Evolutionary conservation across 2,329 filamentous ascomycete genomes (phyloP).

Genomic region (Ophiocordyceps camponoti-leonardi): DNA sequence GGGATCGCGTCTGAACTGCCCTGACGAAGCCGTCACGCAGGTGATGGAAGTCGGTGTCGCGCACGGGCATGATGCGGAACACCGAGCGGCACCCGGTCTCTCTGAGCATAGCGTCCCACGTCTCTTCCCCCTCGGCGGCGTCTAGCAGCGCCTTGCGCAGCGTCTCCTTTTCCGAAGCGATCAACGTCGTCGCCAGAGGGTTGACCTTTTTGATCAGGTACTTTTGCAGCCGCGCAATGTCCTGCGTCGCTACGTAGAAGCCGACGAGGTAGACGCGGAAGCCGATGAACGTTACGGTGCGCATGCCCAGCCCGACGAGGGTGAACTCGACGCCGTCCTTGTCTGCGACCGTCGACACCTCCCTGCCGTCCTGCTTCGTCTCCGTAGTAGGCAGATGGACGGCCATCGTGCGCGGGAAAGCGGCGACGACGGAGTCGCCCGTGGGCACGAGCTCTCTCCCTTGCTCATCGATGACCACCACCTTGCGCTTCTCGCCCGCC

Average conservation of each 20-base stretch:
- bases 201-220: slow-evolving; percentile 62
- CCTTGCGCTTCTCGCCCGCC: slow-evolving; percentile 33
- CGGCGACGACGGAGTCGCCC: slow-evolving; percentile 62
- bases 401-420: slow-evolving; percentile 57
- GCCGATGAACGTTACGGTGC: slow-evolving; percentile 74
- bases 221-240: slow-evolving; percentile 66
- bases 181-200: slow-evolving; percentile 62
- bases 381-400: slow-evolving; percentile 28
- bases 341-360: slow-evolving; percentile 15
- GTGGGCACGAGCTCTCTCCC: slow-evolving; percentile 63
- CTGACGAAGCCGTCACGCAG: slow-evolving; percentile 82
- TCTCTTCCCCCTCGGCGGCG: slow-evolving; percentile 45
- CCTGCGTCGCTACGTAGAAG: slow-evolving; percentile 71
- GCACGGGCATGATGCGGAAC: slow-evolving; percentile 74
- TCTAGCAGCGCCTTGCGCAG: slow-evolving; percentile 56
- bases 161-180: slow-evolving; percentile 62
- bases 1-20: slow-evolving; percentile 58
- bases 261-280: slow-evolving; percentile 94
- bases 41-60: slow-evolving; percentile 88
- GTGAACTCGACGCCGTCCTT: slow-evolving; percentile 55
- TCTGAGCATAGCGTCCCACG: slow-evolving; percentile 57
- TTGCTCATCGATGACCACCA: slow-evolving; percentile 48
- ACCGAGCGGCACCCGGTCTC: slow-evolving; percentile 54
- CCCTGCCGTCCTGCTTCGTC: slow-evolving; percentile 4
- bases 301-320: slow-evolving; percentile 70